Evolutionary conservation across 306 rosid genomes (phyloP).

Genomic region (Vigna radiata): DNA sequence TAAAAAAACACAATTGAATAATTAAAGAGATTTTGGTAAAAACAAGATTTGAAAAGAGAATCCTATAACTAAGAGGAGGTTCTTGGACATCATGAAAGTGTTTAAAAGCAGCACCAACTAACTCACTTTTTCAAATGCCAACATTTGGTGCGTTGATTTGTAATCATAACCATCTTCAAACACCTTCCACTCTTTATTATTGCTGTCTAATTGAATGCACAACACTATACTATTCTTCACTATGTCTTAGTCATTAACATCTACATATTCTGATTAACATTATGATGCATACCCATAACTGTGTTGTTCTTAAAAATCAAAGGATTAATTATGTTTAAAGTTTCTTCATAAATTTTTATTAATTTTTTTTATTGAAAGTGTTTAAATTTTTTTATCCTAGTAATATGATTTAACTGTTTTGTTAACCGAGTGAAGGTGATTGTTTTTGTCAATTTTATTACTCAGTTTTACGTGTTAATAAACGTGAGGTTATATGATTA

Average conservation of each 20-base stretch:
- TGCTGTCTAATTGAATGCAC: conserved; percentile 28
- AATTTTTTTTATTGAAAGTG: no score
- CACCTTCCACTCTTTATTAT: conserved; percentile 43
- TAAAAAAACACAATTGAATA: background rate
- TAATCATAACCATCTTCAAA: conserved; percentile 57
- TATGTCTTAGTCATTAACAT: conserved; percentile 40
- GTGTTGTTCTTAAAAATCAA: no score
- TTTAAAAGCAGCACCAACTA: conserved; percentile 58
- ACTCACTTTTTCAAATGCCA: conserved; percentile 45
- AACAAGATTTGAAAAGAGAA: background rate
- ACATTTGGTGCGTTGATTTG: conserved; percentile 44
- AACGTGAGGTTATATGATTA: no score
- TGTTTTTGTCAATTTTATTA: no score
- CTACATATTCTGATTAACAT: conserved; percentile 10
- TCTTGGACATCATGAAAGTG: conserved; percentile 58
- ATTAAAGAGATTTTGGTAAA: background rate
- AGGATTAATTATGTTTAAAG: no score
- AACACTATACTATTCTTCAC: conserved; percentile 15
- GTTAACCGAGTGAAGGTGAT: no score
- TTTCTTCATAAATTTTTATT: no score
- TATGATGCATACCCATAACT: background rate
- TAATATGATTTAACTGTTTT: no score
- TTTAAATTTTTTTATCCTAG: no score
- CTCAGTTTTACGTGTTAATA: no score
- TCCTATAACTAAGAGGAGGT: background rate